Percentiles rank a stretch among this genome's conserved stretches.
Evolutionary conservation across 2,329 filamentous ascomycete genomes (phyloP).

Genomic region (Epichloe festucae): DNA sequence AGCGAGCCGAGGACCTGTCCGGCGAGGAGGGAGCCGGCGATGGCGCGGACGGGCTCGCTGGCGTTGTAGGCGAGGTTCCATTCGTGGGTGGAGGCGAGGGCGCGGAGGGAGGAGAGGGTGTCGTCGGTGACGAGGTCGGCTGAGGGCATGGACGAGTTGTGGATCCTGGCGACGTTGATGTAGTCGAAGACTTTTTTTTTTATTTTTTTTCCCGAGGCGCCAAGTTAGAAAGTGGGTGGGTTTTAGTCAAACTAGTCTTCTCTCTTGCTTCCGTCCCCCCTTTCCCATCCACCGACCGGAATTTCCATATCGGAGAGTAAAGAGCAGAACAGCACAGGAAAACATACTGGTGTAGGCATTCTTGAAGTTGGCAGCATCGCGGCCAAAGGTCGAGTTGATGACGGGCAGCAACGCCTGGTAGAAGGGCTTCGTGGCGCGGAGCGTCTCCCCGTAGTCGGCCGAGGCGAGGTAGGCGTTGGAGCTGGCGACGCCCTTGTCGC

Average conservation of each 20-base stretch:
- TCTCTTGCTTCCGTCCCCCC: no score
- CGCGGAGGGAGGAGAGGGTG: constrained; percentile 49
- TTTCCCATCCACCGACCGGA: no score
- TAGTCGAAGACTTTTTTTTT: constrained; percentile 40
- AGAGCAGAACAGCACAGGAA: no score
- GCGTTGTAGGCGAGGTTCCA: constrained; percentile 73
- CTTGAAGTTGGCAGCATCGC: constrained; percentile 37
- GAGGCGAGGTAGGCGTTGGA: constrained; percentile 42
- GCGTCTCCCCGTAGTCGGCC: constrained; percentile 29
- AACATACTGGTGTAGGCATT: constrained; percentile 48
- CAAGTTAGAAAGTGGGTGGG: no score
- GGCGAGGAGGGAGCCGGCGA: constrained; percentile 45
- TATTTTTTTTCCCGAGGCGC: no score
- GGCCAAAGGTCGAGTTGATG: constrained; percentile 37
- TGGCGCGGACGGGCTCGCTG: constrained; percentile 50
- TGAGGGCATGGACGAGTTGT: constrained; percentile 47
- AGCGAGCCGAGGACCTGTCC: constrained; percentile 41
- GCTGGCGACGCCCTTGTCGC: constrained; percentile 39
- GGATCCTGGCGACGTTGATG: constrained; percentile 45
- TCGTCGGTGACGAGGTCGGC: constrained; percentile 44
- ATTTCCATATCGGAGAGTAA: no score
- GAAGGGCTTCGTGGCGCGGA: constrained; percentile 44
- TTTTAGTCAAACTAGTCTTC: no score
- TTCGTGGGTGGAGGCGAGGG: constrained; percentile 69
- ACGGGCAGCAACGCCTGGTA: constrained; percentile 41